A percentile compares a stretch with the other conserved stretches of the same genome.
These are phyloP conservation scores for Mycena belliarum DNA, from an alignment of 768 basidiomycete species.

Conservation along the genomic window DNA sequence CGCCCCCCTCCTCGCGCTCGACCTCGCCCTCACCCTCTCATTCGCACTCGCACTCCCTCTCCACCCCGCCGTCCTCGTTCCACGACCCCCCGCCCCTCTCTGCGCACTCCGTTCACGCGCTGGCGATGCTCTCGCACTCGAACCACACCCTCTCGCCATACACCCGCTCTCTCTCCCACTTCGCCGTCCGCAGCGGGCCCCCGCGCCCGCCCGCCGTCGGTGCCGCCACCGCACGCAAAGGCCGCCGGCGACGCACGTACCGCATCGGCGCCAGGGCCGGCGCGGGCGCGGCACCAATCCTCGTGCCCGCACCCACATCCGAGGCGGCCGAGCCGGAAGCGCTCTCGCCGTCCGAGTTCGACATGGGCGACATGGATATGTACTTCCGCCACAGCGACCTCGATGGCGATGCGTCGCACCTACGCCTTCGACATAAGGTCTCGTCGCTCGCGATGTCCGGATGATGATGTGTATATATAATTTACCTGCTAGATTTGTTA, in stretches of 20 bases:
- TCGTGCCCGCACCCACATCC: neutral
- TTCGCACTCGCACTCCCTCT: conserved; percentile 17
- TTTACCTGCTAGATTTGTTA: neutral
- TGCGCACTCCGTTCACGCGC: conserved; percentile 78
- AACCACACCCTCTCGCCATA: conserved; percentile 96
- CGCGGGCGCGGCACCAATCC: neutral
- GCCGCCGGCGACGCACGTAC: conserved; percentile 17
- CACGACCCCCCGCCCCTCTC: conserved; percentile 57
- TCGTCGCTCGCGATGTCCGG: conserved; percentile 13
- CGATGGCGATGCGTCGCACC: conserved; percentile 5
- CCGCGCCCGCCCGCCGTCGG: conserved; percentile 40
- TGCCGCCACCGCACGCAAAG: conserved; percentile 12
- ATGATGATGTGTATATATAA: neutral
- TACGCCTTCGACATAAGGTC: conserved; percentile 5
- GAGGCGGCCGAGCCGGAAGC: neutral
- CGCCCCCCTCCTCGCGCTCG: conserved; percentile 18
- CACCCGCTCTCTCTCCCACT: conserved; percentile 86
- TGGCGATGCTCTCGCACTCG: conserved; percentile 83
- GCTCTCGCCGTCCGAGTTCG: conserved; percentile 48
- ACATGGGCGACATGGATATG: conserved; percentile 54
- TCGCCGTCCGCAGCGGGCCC: conserved; percentile 88
- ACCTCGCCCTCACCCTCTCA: conserved; percentile 23
- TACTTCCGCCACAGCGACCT: conserved; percentile 44
- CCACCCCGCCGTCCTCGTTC: conserved; percentile 31
- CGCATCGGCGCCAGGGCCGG: conserved; percentile 3